Evolutionary conservation across 2,329 filamentous ascomycete genomes (phyloP).

Genomic region (Sodiomyces alkalinus): DNA sequence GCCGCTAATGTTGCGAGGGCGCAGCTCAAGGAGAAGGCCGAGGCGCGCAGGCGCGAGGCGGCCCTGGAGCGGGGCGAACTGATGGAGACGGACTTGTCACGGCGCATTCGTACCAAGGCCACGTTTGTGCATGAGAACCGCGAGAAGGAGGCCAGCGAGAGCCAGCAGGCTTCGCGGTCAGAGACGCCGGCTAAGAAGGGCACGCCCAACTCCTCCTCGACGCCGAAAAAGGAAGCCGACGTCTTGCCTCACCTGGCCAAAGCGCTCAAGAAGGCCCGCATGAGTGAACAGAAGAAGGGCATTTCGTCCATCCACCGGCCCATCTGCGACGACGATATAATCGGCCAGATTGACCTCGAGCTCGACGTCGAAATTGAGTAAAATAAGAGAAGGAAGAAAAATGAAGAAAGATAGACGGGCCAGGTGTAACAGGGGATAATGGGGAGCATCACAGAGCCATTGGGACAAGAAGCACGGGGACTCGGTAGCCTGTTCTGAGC

Average conservation of each 20-base stretch:
- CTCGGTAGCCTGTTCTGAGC: too few species aligned
- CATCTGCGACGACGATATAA: slow-evolving; percentile 82
- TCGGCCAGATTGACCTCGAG: slow-evolving; percentile 75
- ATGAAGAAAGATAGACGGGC: too few species aligned
- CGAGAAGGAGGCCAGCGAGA: slow-evolving; percentile 2
- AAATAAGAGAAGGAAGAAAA: background rate
- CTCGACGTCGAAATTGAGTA: slow-evolving; percentile 76
- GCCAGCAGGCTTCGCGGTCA: slow-evolving; percentile 16
- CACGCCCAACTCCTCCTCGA: slow-evolving; percentile 30
- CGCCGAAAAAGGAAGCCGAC: slow-evolving; percentile 22
- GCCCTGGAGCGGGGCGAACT: slow-evolving; percentile 49
- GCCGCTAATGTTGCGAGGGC: slow-evolving; percentile 83
- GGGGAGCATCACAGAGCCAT: too few species aligned
- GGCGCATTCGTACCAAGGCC: slow-evolving; percentile 49
- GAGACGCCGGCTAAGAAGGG: slow-evolving; percentile 35
- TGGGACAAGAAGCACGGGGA: too few species aligned
- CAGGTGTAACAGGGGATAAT: too few species aligned
- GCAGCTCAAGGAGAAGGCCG: slow-evolving; percentile 64
- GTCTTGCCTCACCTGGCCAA: slow-evolving; percentile 37
- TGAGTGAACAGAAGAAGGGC: slow-evolving; percentile 41
- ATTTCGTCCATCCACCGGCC: slow-evolving; percentile 60
- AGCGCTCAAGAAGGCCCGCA: slow-evolving; percentile 32
- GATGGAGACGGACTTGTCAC: slow-evolving; percentile 40
- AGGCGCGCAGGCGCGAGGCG: slow-evolving; percentile 42
- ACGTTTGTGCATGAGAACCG: slow-evolving; percentile 52